These are phyloP conservation scores for Neurospora pannonica DNA, from an alignment of 495 filamentous ascomycete genomes.

Conservation along the genomic window DNA sequence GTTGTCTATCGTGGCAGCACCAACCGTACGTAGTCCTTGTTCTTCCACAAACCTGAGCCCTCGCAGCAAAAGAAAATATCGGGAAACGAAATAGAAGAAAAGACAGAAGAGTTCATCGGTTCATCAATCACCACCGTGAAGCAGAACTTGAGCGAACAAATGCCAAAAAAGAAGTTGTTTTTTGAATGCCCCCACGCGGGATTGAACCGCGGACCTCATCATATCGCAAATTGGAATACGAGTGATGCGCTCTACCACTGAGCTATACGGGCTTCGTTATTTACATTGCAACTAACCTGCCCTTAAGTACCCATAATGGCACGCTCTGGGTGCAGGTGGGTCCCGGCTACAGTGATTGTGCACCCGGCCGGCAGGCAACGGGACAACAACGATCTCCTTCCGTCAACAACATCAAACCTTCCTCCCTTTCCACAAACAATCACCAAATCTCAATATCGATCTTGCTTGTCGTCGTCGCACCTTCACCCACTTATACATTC, in stretches of 20 bases:
- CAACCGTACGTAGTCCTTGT: background rate
- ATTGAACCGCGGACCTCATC: conserved; percentile 7
- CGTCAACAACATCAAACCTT: too few species aligned
- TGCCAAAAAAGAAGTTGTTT: background rate
- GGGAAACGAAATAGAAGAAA: background rate
- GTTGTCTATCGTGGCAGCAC: background rate
- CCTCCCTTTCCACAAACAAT: too few species aligned
- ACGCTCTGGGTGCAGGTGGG: background rate
- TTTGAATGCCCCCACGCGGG: background rate
- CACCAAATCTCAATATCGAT: too few species aligned
- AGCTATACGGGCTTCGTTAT: conserved; percentile 6
- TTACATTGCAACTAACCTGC: too few species aligned
- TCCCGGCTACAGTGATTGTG: background rate
- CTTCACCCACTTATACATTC: too few species aligned
- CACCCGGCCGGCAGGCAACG: background rate
- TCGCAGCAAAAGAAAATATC: background rate
- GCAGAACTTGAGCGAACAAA: too few species aligned
- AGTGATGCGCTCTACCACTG: conserved; percentile 14
- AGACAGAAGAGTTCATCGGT: fast-evolving
- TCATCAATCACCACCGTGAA: background rate
- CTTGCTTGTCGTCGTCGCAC: too few species aligned
- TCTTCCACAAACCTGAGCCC: background rate
- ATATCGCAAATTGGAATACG: conserved; percentile 1
- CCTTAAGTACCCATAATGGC: background rate
- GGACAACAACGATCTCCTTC: too few species aligned